A percentile compares a stretch with the other conserved stretches of the same genome.
Evolutionary conservation across 495 filamentous ascomycete species (phyloP).

Genomic region (Achaetomiella virescens): DNA sequence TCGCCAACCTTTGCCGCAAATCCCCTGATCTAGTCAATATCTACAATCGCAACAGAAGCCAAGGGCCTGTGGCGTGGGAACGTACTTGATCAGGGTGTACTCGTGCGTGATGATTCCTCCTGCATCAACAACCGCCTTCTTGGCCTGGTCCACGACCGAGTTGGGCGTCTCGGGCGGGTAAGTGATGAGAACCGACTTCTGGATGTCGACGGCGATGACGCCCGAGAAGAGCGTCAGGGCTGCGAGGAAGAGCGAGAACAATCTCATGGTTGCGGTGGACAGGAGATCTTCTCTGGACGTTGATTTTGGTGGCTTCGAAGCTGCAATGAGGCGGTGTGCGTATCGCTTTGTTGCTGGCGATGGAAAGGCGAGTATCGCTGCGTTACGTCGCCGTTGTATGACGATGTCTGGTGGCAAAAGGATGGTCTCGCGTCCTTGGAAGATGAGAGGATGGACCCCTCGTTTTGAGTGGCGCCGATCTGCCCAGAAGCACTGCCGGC

Average conservation of each 20-base stretch:
- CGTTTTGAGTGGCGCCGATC: conserved; percentile 2
- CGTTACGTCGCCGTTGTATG: background rate
- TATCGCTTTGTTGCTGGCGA: background rate
- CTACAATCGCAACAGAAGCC: background rate
- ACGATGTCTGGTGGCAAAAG: conserved; percentile 7
- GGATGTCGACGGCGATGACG: conserved; percentile 47
- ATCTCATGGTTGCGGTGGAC: conserved; percentile 49
- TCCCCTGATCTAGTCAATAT: conserved; percentile 46
- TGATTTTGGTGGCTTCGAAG: background rate
- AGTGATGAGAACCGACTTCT: conserved; percentile 71
- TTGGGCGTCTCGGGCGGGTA: conserved; percentile 70
- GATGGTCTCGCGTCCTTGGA: conserved; percentile 5
- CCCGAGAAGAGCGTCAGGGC: conserved; percentile 49
- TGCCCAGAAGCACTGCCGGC: background rate
- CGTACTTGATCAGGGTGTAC: conserved; percentile 54
- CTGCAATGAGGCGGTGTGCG: background rate
- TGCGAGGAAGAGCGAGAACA: conserved; percentile 47
- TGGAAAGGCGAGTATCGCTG: background rate
- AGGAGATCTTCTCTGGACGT: background rate
- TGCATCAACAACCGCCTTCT: conserved; percentile 58
- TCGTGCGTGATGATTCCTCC: conserved; percentile 56
- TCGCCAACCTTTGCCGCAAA: conserved; percentile 69
- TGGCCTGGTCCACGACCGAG: conserved; percentile 60
- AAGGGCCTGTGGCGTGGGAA: background rate
- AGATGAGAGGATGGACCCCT: conserved; percentile 8